A percentile compares a stretch with the other conserved stretches of the same genome.
Evolutionary conservation across 331 rosid genomes (phyloP).

Genomic region (Erythrophleum ivorense): DNA sequence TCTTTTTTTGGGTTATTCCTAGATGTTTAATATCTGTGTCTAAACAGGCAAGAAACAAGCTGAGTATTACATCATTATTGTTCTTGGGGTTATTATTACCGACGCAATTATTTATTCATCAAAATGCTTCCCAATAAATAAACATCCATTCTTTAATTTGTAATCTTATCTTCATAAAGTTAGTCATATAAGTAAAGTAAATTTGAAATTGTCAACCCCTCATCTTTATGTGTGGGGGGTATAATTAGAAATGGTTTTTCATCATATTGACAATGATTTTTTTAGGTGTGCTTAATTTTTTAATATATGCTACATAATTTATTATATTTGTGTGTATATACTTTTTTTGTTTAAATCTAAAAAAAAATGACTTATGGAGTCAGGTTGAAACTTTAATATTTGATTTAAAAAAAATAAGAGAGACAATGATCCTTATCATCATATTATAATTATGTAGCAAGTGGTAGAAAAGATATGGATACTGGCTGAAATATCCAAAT

Average conservation of each 20-base stretch:
- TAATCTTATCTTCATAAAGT: slow-evolving; percentile 1
- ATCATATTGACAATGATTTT: no score
- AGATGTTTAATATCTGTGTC: no score
- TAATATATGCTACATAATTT: not conserved
- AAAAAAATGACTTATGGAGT: slow-evolving; percentile 2
- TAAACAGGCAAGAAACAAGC: not conserved
- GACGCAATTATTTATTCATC: slow-evolving; percentile 1
- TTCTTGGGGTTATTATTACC: not conserved
- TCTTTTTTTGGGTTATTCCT: not conserved
- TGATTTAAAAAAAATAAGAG: not conserved
- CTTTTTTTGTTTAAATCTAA: not conserved
- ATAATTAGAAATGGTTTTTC: no score
- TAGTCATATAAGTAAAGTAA: not conserved
- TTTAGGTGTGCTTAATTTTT: no score
- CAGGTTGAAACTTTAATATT: not conserved
- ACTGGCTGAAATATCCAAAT: slow-evolving; percentile 32
- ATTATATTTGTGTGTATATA: no score
- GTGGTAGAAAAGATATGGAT: slow-evolving; percentile 14
- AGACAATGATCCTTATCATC: not conserved
- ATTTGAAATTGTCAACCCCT: not conserved
- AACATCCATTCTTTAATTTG: not conserved
- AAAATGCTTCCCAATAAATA: not conserved
- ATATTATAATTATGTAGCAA: slow-evolving; percentile 25
- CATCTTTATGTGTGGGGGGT: not conserved
- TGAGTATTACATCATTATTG: not conserved